Percentiles rank a stretch among this genome's conserved stretches.
Conservation (phyloP, 768 basidiomycete species). For the Lactarius psammicola region DNA sequence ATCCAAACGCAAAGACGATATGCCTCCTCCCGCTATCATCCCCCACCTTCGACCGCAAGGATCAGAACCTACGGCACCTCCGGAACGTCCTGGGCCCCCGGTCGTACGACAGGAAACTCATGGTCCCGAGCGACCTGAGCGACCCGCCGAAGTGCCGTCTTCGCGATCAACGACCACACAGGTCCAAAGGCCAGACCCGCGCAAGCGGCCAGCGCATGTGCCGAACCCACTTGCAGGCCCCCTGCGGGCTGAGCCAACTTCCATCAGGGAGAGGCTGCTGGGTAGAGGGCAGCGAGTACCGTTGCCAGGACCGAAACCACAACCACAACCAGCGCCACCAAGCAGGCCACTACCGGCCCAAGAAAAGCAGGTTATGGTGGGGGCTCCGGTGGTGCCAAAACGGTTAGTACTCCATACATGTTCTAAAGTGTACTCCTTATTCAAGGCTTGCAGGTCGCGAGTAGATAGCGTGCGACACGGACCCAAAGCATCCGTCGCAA, state of each 20-base stretch:
- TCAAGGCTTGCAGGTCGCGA: conserved; percentile 7
- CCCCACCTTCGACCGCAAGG: conserved; percentile 15
- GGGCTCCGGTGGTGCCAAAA: background rate
- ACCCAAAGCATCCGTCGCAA: conserved; percentile 13
- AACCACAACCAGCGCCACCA: background rate
- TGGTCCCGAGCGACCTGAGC: conserved; percentile 8
- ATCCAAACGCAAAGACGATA: conserved; percentile 15
- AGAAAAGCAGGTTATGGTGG: conserved; percentile 1
- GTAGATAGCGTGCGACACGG: conserved; percentile 24
- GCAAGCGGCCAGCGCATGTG: background rate
- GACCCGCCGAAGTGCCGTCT: conserved; percentile 9
- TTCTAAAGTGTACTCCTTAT: background rate
- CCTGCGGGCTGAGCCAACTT: conserved; percentile 7
- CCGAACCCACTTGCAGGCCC: conserved; percentile 9
- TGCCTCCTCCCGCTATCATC: conserved; percentile 22
- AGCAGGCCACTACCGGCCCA: background rate
- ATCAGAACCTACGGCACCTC: background rate
- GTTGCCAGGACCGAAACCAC: conserved; percentile 10
- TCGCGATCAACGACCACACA: conserved; percentile 13
- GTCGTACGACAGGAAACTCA: background rate
- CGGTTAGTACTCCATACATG: conserved; percentile 9
- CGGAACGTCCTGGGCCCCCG: background rate
- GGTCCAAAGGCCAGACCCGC: conserved; percentile 20
- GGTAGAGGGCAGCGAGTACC: conserved; percentile 21
- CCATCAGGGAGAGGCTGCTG: conserved; percentile 22